Evolutionary conservation across 768 basidiomycete genomes (phyloP).

Genomic region (Scleroderma bovista): DNA sequence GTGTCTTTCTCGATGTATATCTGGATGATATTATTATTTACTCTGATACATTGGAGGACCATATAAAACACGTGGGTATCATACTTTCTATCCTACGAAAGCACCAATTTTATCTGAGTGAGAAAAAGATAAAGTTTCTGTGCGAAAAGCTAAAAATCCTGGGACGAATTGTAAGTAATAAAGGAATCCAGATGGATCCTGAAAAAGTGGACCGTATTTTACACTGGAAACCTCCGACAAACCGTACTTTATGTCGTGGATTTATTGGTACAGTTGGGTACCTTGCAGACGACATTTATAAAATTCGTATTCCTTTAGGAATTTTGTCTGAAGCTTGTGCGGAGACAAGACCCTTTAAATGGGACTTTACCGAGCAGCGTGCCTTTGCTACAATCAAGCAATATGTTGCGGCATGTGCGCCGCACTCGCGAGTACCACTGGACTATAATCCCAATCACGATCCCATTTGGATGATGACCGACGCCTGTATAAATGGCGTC

Average conservation of each 20-base stretch:
- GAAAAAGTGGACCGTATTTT: constrained; percentile 15
- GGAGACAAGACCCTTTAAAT: constrained; percentile 3
- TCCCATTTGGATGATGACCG: constrained; percentile 26
- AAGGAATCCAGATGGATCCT: constrained; percentile 29
- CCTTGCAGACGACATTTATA: not conserved
- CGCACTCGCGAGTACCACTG: constrained; percentile 17
- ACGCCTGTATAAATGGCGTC: constrained; percentile 27
- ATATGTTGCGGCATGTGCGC: not conserved
- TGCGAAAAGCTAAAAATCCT: constrained; percentile 26
- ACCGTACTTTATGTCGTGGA: not conserved
- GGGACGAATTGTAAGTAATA: constrained; percentile 31
- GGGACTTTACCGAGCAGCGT: constrained; percentile 17
- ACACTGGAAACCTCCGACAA: constrained; percentile 19
- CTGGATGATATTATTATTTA: constrained; percentile 5
- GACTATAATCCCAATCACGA: constrained; percentile 13
- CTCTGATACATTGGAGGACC: constrained; percentile 19
- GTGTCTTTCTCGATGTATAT: constrained; percentile 1
- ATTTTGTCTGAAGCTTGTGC: not conserved
- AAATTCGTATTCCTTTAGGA: not conserved
- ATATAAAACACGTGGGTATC: constrained; percentile 22
- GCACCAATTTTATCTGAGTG: constrained; percentile 34
- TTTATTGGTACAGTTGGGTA: not conserved
- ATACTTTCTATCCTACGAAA: constrained; percentile 33
- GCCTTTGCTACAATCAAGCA: constrained; percentile 14
- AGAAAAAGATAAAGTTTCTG: constrained; percentile 31